Evolutionary conservation across 495 filamentous ascomycete genomes (phyloP), one percentile per base, ranked within the genome.

Genomic region (Neurospora sp.): DNA sequence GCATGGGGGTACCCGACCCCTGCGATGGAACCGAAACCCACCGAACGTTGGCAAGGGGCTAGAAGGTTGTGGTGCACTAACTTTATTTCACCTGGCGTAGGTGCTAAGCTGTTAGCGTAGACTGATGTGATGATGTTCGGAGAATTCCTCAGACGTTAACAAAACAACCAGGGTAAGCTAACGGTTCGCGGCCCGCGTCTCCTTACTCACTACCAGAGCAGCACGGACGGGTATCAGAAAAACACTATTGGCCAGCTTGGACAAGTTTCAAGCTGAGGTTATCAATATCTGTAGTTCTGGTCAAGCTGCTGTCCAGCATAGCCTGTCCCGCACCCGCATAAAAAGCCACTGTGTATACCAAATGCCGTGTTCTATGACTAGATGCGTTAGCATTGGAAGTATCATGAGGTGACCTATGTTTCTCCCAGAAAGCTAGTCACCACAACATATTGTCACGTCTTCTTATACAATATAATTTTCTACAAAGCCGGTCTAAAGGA

Each of bases 121-220:
- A 35, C 35, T 35, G 22, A 16, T 31, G 14, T 61, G 12, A 61
- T 61, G 12, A 31, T 31, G 70, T 41, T 72, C 73, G 73, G 73
- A 70, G 70, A 74, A 69, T 74, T 74, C 73, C 65, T 72, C 73
- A 69, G 73, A 74, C 73, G 42, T 72, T 14, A 31, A 35, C 14
- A 45, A 68, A 48, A 45, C 73, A 53, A 61, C 53, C 53, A 61
- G 53, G 53, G 53, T 31, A 31, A 61, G 22, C 53, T 61, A 61
- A 31, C 53, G 22, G 53, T 61, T 61, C 53, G 53, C 22, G 53
- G 53, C 12, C 35, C 35, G 35, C 53, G 22, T 16, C 27, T 16
- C 53, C 53, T 61, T 27, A 59, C 22, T 59, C 48, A 14, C 22
- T 12, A 27, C 10, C 48, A 59, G 10, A 59, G 22, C 8, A 27